These are phyloP conservation scores for Iberis pinnata DNA, from an alignment of 345 rosid genomes.

Conservation along the genomic window DNA sequence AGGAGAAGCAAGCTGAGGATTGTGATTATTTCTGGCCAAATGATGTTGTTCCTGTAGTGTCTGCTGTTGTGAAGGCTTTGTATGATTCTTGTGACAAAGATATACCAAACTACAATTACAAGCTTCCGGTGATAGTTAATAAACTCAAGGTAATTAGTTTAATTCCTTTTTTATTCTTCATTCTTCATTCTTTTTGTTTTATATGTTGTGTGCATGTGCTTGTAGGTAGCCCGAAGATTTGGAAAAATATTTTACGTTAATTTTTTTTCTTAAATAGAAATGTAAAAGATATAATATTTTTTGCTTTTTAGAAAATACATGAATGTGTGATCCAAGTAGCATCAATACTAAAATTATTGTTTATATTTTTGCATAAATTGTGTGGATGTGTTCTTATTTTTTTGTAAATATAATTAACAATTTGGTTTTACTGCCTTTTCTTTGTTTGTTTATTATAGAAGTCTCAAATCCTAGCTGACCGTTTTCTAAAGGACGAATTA, in stretches of 20 bases:
- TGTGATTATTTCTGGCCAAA: slow-evolving; percentile 49
- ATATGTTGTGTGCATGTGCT: background rate
- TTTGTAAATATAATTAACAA: too few species aligned
- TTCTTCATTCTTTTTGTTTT: background rate
- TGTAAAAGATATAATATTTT: too few species aligned
- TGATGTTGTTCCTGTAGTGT: slow-evolving; percentile 36
- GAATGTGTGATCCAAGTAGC: too few species aligned
- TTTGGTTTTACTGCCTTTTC: too few species aligned
- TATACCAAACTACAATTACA: slow-evolving; percentile 64
- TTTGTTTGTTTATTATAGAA: too few species aligned
- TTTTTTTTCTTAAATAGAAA: too few species aligned
- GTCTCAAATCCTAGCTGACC: too few species aligned
- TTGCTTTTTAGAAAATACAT: too few species aligned
- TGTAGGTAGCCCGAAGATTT: background rate
- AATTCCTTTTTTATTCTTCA: background rate
- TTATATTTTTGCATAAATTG: too few species aligned
- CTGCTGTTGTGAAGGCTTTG: slow-evolving; percentile 49
- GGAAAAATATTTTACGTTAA: background rate
- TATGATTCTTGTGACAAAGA: slow-evolving; percentile 47
- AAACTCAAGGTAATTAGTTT: slow-evolving; percentile 59
- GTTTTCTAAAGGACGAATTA: too few species aligned
- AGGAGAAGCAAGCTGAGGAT: slow-evolving; percentile 19
- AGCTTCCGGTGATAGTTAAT: slow-evolving; percentile 50
- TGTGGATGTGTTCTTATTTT: too few species aligned
- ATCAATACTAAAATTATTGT: too few species aligned